Evolutionary conservation across 2,329 filamentous ascomycete species (phyloP).

Genomic region (Fusarium brachygibbosum): DNA sequence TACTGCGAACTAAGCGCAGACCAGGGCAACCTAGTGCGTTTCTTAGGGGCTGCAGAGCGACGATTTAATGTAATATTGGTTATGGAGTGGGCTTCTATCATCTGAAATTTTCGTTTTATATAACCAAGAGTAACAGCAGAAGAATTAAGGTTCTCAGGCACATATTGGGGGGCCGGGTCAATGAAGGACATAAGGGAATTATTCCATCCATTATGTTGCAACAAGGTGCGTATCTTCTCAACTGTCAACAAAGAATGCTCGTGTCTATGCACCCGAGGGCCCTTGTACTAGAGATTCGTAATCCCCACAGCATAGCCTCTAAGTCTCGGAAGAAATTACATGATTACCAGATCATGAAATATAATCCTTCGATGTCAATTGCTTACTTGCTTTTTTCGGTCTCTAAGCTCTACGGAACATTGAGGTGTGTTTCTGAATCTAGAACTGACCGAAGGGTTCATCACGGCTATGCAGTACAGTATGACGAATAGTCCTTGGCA

Average conservation of each 20-base stretch:
- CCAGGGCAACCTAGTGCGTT: no score
- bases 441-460: constrained; percentile 9
- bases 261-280: background rate
- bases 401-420: background rate
- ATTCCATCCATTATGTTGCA: no score
- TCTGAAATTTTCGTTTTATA: no score
- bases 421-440: background rate
- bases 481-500: constrained; percentile 1
- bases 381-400: background rate
- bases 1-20: no score
- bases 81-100: no score
- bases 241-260: background rate
- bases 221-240: background rate
- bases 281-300: background rate
- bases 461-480: background rate
- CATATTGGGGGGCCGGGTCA: no score
- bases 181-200: no score
- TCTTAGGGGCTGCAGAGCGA: no score
- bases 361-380: background rate
- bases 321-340: background rate
- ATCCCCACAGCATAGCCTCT: background rate
- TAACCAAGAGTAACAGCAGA: no score
- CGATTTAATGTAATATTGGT: no score
- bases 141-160: no score
- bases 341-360: no score